Evolutionary conservation across 495 filamentous ascomycete species (phyloP), one percentile per base, ranked within the genome.

Genomic region (Sabuloglossum arenarium): DNA sequence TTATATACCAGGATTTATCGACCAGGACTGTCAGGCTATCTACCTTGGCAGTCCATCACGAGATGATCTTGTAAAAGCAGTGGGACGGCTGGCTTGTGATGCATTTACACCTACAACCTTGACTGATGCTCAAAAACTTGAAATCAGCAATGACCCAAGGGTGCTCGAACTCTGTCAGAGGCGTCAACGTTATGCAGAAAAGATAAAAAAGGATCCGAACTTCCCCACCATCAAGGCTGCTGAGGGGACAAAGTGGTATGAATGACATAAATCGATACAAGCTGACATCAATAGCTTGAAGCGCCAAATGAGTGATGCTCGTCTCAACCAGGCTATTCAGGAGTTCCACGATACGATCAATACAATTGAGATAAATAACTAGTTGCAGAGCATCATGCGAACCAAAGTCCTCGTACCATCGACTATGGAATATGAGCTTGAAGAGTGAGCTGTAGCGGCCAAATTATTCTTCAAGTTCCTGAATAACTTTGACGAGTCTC

Each of bases 391-490:
- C 25, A 56, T 53, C 27, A 14, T 47, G n/a, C 27, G 56, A 14
- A 55, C 23, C 23, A 46, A 61, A 39, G 56, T 59, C 37, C 57
- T 59, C 28, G 59, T 34, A 32, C 57, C 53, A 31, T 57, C 54
- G 34, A 39, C 54, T 25, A 49, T 56, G 39, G 45, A 61, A 32
- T 59, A 53, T 54, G 31, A 61, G 46, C 56, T 59, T 54, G 19
- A 32, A 49, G 54, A 59, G 56, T 53, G 57, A 25, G 53, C 57
- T 9, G 56, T 47, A 31, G 49, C 54, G 3, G 53, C 59, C 29
- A 47, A 27, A 23, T 56, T 59, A 51, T 57, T 61, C 45, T 61
- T 61, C 46, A 30, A 61, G 53, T 50, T 53, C 14, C 29, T 61
- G n/a, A n/a, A 61, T 47, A 43, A 52, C 29, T 14, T 37, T 37